Evolutionary conservation across 805 yeast species (phyloP).

Genomic region (Candida alai): DNA sequence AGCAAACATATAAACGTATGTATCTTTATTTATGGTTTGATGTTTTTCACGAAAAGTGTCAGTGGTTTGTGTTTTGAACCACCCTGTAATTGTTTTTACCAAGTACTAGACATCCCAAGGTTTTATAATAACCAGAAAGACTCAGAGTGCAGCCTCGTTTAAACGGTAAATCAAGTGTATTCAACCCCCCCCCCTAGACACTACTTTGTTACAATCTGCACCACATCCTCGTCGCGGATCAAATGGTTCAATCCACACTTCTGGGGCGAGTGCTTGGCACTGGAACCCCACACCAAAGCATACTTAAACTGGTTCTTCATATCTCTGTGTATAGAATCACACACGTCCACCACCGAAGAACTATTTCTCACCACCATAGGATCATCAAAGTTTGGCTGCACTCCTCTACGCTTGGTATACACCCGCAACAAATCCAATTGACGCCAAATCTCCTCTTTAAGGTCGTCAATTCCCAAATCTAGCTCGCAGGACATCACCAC

Average conservation of each 20-base stretch:
- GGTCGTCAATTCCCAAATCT: conserved; percentile 81
- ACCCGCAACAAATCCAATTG: conserved; percentile 75
- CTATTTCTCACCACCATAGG: conserved; percentile 86
- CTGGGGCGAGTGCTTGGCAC: conserved; percentile 94
- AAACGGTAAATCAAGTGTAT: too few relatives aligned
- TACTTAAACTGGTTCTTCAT: conserved; percentile 89
- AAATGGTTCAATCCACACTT: conserved; percentile 86
- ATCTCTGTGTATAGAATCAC: conserved; percentile 90
- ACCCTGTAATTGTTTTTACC: too few relatives aligned
- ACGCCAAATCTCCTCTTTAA: conserved; percentile 91
- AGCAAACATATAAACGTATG: too few relatives aligned
- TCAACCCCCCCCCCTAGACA: too few relatives aligned
- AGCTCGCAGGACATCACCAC: conserved; percentile 91
- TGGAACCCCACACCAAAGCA: conserved; percentile 95
- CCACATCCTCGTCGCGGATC: conserved; percentile 92
- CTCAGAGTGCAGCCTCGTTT: neutral
- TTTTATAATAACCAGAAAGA: neutral
- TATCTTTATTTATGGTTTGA: too few relatives aligned
- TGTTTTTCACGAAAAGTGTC: too few relatives aligned
- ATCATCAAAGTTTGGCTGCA: conserved; percentile 73
- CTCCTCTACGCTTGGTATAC: conserved; percentile 86
- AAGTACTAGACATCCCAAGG: too few relatives aligned
- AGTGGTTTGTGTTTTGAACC: too few relatives aligned
- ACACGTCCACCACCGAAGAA: conserved; percentile 78
- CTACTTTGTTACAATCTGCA: conserved; percentile 81